These are phyloP conservation scores for Coemansia sp. DNA, from an alignment of 192 early-diverging fungal species.

Conservation along the genomic window DNA sequence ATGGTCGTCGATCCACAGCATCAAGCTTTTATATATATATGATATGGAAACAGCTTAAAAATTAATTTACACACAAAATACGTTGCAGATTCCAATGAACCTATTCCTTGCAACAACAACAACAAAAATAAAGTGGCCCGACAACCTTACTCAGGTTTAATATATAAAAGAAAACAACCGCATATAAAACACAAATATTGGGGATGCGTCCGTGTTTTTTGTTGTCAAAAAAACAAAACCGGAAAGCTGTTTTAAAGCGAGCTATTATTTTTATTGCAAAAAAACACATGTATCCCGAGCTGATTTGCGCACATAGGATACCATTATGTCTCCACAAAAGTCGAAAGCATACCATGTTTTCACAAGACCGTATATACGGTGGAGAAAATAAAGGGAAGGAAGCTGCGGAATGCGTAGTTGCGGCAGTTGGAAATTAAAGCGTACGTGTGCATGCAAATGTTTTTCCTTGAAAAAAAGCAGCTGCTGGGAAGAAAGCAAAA, in stretches of 20 bases:
- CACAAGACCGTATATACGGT: not conserved
- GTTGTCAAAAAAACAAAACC: no score
- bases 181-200: no score
- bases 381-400: not conserved
- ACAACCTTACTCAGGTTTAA: no score
- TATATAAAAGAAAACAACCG: no score
- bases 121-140: no score
- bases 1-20: no score
- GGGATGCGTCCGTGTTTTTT: no score
- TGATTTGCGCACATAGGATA: not conserved
- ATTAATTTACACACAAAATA: no score
- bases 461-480: not conserved
- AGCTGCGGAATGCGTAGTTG: not conserved
- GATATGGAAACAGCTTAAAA: no score
- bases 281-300: not conserved
- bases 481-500: not conserved
- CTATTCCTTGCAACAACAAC: no score
- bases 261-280: not conserved
- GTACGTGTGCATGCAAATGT: not conserved
- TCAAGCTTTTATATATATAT: no score
- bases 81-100: no score
- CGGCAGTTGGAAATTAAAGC: conserved; percentile 4
- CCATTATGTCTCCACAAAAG: not conserved
- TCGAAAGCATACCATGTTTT: not conserved
- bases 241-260: not conserved